Evolutionary conservation across 225 moss, liverwort and hornwort species (phyloP).

Genomic region (Asterella californica): DNA sequence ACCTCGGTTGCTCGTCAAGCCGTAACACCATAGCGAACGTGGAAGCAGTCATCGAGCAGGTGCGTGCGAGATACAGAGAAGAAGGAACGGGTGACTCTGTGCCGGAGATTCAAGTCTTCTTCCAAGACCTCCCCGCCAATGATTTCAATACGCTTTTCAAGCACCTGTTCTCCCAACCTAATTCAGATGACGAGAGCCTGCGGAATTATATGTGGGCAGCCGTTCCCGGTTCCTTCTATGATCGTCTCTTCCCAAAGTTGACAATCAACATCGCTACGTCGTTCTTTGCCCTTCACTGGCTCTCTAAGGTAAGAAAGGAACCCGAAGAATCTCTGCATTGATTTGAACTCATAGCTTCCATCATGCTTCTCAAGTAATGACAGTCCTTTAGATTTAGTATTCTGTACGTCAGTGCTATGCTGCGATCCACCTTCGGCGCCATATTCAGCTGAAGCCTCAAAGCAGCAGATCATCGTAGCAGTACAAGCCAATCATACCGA

Average conservation of each 20-base stretch:
- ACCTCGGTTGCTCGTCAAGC: slow-evolving; percentile 23
- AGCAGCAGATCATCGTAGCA: no score
- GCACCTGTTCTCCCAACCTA: slow-evolving; percentile 5
- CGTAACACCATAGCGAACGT: slow-evolving; percentile 33
- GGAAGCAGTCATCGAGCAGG: slow-evolving; percentile 24
- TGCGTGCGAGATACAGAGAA: slow-evolving; percentile 21
- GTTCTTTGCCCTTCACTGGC: slow-evolving; percentile 49
- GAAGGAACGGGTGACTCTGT: background rate
- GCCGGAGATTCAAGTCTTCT: slow-evolving; percentile 53
- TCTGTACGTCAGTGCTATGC: background rate
- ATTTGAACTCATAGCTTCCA: no score
- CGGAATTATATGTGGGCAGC: slow-evolving; percentile 34
- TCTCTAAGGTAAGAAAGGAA: slow-evolving; percentile 44
- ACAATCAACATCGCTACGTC: slow-evolving; percentile 50
- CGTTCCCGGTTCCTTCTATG: slow-evolving; percentile 55
- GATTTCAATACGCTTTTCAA: slow-evolving; percentile 62
- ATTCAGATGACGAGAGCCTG: slow-evolving; percentile 1
- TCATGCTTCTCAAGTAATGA: no score
- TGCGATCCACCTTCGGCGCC: no score
- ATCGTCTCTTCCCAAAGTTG: slow-evolving; percentile 42
- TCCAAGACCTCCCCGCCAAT: slow-evolving; percentile 51
- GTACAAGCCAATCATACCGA: no score
- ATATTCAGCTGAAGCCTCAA: no score
- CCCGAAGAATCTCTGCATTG: background rate
- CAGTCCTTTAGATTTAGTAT: background rate